Base-by-base conservation (phyloP, 1,284 basidiomycete species). In the Leccinum laetum region DNA sequence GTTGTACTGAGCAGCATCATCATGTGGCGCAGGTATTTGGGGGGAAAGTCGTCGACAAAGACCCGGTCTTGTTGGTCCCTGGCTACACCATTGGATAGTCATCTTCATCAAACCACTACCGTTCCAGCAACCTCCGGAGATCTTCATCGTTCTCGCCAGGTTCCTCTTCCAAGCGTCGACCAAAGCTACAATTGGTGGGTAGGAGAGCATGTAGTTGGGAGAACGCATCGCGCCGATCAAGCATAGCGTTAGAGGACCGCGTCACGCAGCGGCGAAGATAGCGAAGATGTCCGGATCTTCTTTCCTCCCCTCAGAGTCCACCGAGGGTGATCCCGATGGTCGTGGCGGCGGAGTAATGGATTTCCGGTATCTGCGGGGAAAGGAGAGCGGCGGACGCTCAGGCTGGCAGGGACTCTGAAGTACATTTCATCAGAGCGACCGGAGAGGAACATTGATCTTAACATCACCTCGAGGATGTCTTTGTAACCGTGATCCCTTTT, bases 401-500 rank as follows among this genome's bases (percentile, higher is more conserved):
- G 21, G 77, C 70, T 91, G 89, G 70, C 90, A 91, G 2, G 85
- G 78, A 69, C 86, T 87, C 89, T 92, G 68, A 6, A 62, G 44
- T 4, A 61, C 6, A n/a, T 1, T 58, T 41, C 26, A 18, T 69
- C 58, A 67, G 62, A 58, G 61, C 26, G 9, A 14, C 16, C 9
- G 24, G 58, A 7, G n/a, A 35, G 21, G 3, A 55, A 55, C 7
- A 8, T 8, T 2, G 5, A 41, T 56, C 29, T 65, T 3, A 49
- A 26, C 78, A 84, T 76, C 72, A 93, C 89, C 78, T 96, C 94
- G 68, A 93, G 85, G 62, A 84, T 83, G 72, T 97, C 95, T 71
- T 97, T 95, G 91, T 94, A 96, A 55, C 88, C 84, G 62, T 89
- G 84, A 72, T 96, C 93, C 63, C 84, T 81, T 67, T 92, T 93